Base-by-base conservation (phyloP, 1,284 basidiomycete species). In the Austroboletus rostrupii region DNA sequence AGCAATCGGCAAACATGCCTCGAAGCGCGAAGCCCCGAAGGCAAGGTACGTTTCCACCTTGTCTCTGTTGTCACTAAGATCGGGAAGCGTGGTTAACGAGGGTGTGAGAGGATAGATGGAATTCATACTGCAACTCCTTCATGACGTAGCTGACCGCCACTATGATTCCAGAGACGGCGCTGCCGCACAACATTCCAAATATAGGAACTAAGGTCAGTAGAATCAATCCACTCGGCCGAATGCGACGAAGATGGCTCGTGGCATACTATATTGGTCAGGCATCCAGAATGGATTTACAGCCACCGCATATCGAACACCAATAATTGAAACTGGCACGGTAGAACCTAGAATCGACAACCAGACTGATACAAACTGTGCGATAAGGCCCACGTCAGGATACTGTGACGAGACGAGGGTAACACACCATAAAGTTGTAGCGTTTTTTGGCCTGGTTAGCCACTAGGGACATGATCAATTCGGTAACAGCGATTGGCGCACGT, bases 161-260 rank as follows among this genome's bases (percentile, higher is more conserved):
- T 2, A 88, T 81, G 20, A 92, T 79, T 1, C 82, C 80, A 0
- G 84, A 85, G 50, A 92, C 87, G 1, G 88, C 85, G 53, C 79
- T 81, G 5, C 90, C 90, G 45, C 90, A 87, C 3, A 92, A 73
- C 91, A 93, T 92, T n/a, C 91, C 90, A 10, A 92, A 76, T 45
- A 92, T 79, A 10, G 90, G 90, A 50, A 92, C 90, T 92, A 50
- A 9, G 23, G 11, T 41, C 14, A 38, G 17, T 12, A 12, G 8
- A 13, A 47, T 50, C 13, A 52, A 26, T 14, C 14, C 9, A 28
- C 9, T 29, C 39, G 1, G 41, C 14, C 13, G 38, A 33, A 28
- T 8, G 45, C 19, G 51, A 37, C 5, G 17, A 13, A 23, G 17
- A 13, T 8, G 13, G 5, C 13, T 39, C 9, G 62, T 26, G 6